A percentile compares a stretch with the other conserved stretches of the same genome.
phyloP scores from a whole-genome alignment of 2,329 filamentous ascomycete genomes.

The Daldinia sp. region DNA sequence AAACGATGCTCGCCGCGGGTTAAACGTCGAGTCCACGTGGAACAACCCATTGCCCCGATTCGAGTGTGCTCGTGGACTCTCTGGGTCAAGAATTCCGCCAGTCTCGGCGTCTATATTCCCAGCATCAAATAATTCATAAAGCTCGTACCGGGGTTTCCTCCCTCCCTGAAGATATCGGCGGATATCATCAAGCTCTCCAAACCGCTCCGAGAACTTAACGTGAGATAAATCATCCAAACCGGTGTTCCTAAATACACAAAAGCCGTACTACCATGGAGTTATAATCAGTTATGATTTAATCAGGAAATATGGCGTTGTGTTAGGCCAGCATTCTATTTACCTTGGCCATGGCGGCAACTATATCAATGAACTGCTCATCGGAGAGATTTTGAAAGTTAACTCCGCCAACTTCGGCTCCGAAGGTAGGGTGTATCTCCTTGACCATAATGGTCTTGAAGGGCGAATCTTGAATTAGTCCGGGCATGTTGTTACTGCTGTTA shows the following conservation, averaged over 20 bases:
- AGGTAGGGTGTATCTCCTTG: conserved; percentile 44
- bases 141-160: conserved; percentile 56
- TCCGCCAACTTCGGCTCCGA: conserved; percentile 46
- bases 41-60: conserved; percentile 58
- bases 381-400: conserved; percentile 46
- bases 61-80: conserved; percentile 37
- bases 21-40: conserved; percentile 64
- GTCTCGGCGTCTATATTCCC: conserved; percentile 60
- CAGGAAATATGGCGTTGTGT: neutral
- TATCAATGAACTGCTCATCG: conserved; percentile 46
- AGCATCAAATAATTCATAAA: conserved; percentile 65
- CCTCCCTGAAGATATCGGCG: conserved; percentile 57
- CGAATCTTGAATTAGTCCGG: conserved; percentile 41
- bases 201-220: conserved; percentile 57
- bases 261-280: conserved; percentile 55
- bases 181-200: conserved; percentile 65
- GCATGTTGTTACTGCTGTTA: conserved; percentile 36
- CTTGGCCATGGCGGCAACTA: conserved; percentile 47
- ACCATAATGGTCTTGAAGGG: conserved; percentile 42
- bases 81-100: conserved; percentile 28
- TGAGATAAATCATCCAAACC: conserved; percentile 60
- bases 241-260: conserved; percentile 60
- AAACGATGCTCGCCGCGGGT: conserved; percentile 61
- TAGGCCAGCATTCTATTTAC: conserved; percentile 28
- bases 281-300: neutral